phyloP scores from a whole-genome alignment of 805 yeast species.

The Saturnispora sekii region DNA sequence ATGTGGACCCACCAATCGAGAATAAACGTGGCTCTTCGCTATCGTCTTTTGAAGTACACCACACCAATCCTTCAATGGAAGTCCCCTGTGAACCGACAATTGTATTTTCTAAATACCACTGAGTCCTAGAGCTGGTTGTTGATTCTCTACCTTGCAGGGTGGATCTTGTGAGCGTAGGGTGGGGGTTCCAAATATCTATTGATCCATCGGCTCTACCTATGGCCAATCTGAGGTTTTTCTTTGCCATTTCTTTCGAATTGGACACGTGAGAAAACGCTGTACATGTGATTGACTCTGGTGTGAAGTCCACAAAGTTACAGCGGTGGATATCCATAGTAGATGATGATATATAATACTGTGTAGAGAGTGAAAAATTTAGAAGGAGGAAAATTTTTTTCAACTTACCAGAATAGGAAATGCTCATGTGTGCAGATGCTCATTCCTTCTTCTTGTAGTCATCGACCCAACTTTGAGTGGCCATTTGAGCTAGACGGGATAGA shows the following conservation, averaged over 20 bases:
- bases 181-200: slow-evolving; percentile 91
- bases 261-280: slow-evolving; percentile 65
- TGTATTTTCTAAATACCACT: slow-evolving; percentile 71
- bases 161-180: slow-evolving; percentile 8
- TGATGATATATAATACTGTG: neutral
- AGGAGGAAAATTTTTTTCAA: neutral
- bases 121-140: slow-evolving; percentile 29
- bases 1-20: slow-evolving; percentile 90
- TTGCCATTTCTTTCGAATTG: slow-evolving; percentile 32
- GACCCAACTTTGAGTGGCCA: slow-evolving; percentile 92
- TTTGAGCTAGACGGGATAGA: slow-evolving; percentile 78
- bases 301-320: slow-evolving; percentile 82
- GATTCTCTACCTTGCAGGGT: neutral
- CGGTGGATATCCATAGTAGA: slow-evolving; percentile 69
- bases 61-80: slow-evolving; percentile 81
- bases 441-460: slow-evolving; percentile 27
- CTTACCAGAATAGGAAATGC: neutral
- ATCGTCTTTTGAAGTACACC: slow-evolving; percentile 45
- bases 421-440: neutral
- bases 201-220: slow-evolving; percentile 92
- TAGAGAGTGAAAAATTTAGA: slow-evolving; percentile 1
- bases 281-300: slow-evolving; percentile 77
- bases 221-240: slow-evolving; percentile 62
- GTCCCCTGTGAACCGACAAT: slow-evolving; percentile 75
- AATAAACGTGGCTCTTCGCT: slow-evolving; percentile 57